Conservation (phyloP, 257 asterid species). For the Cynanchum wilfordii region DNA sequence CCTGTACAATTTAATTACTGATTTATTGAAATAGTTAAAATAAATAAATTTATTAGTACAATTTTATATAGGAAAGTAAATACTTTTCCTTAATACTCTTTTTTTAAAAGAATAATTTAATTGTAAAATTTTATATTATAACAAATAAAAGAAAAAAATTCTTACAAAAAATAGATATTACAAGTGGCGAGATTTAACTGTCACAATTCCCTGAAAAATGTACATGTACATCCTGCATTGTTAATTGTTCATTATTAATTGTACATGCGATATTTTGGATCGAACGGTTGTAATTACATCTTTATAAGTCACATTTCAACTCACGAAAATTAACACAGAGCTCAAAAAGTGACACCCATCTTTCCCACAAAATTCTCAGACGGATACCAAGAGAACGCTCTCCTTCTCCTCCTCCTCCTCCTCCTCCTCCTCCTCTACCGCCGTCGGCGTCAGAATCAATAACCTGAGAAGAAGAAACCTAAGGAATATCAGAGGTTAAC, state of each 20-base stretch:
- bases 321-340: neutral
- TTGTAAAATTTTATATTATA: no score
- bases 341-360: conserved; percentile 1
- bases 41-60: no score
- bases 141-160: no score
- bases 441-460: neutral
- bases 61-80: no score
- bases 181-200: no score
- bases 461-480: neutral
- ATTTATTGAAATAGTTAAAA: no score
- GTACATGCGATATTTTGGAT: neutral
- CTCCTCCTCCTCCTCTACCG: neutral
- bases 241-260: neutral
- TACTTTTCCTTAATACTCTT: no score
- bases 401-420: neutral
- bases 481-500: neutral
- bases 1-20: no score
- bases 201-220: no score
- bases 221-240: no score
- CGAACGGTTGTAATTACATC: neutral
- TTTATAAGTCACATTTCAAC: neutral
- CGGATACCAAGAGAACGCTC: neutral
- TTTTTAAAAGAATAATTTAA: no score
- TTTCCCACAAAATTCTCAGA: conserved; percentile 3
- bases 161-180: no score